These are phyloP conservation scores for Pseudocercospora fuligena DNA, from an alignment of 2,329 filamentous ascomycete genomes.

Conservation along the genomic window DNA sequence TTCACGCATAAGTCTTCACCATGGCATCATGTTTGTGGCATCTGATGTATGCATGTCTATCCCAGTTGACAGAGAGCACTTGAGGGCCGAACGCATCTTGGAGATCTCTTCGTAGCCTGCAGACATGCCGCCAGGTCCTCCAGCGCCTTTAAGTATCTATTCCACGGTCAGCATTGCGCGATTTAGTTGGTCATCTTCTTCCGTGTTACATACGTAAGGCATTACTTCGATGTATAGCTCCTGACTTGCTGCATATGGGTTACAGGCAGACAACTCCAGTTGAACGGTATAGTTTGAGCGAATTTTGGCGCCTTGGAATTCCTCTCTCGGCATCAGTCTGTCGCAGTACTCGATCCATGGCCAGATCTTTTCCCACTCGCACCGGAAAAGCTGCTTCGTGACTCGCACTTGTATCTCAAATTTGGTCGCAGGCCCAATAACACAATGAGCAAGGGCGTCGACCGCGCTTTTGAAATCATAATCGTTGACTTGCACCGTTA, in stretches of 20 bases:
- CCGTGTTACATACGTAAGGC: slow-evolving; percentile 17
- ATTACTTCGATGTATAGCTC: slow-evolving; percentile 26
- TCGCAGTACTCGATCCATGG: slow-evolving; percentile 25
- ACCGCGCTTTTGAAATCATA: slow-evolving; percentile 21
- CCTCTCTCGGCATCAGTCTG: slow-evolving; percentile 3
- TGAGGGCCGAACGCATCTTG: slow-evolving; percentile 15
- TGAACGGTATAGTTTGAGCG: slow-evolving; percentile 14
- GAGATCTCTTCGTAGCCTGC: slow-evolving; percentile 20
- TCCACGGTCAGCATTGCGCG: not conserved
- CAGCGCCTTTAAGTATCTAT: slow-evolving; percentile 11
- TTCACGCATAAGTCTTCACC: not conserved
- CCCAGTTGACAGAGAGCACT: not conserved
- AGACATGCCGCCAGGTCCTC: slow-evolving; percentile 20
- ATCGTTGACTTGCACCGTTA: slow-evolving; percentile 16
- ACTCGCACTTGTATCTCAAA: slow-evolving; percentile 21
- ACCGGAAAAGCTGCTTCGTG: slow-evolving; percentile 22
- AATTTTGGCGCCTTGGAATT: not conserved
- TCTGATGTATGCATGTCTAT: not conserved
- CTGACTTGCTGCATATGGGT: slow-evolving; percentile 21
- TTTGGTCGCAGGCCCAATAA: slow-evolving; percentile 2
- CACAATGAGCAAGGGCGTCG: slow-evolving; percentile 12
- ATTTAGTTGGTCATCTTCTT: not conserved
- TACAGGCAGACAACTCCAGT: slow-evolving; percentile 9
- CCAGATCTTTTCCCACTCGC: slow-evolving; percentile 24
- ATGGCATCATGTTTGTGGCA: not conserved